A percentile compares a stretch with the other conserved stretches of the same genome.
These are phyloP conservation scores for Papilionanthe hybrid DNA, from an alignment of 116 monocot species.

Conservation along the genomic window DNA sequence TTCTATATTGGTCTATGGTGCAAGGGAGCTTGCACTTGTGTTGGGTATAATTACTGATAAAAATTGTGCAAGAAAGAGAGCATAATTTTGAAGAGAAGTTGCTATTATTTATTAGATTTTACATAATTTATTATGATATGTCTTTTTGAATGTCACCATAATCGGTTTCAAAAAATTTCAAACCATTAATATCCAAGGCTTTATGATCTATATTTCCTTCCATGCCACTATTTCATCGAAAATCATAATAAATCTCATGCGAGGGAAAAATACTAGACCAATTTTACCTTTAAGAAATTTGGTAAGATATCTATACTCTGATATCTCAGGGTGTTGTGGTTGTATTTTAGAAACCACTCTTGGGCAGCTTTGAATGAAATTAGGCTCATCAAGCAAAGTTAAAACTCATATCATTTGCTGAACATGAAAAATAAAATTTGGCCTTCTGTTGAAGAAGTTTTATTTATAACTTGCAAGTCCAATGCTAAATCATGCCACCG, in stretches of 20 bases:
- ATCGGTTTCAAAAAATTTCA: background rate
- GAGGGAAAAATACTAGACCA: background rate
- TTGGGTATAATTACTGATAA: background rate
- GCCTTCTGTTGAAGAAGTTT: background rate
- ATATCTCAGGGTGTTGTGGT: background rate
- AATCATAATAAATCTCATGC: background rate
- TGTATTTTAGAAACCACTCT: background rate
- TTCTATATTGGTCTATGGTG: background rate
- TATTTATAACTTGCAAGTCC: background rate
- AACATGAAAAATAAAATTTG: background rate
- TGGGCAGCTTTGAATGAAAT: background rate
- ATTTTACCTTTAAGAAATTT: background rate
- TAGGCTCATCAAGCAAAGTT: background rate
- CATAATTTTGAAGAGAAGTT: background rate
- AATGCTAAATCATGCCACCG: background rate
- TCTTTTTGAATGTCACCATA: background rate
- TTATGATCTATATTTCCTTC: no score
- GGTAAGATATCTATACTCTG: background rate
- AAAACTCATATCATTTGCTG: background rate
- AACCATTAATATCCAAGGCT: background rate
- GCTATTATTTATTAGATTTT: background rate
- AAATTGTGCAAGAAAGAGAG: background rate
- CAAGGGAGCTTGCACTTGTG: background rate
- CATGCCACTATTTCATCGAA: background rate
- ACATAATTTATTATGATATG: background rate